Percentiles rank a stretch among this genome's conserved stretches.
Evolutionary conservation across 306 rosid genomes (phyloP).

Genomic region (Casuarina equisetifolia): DNA sequence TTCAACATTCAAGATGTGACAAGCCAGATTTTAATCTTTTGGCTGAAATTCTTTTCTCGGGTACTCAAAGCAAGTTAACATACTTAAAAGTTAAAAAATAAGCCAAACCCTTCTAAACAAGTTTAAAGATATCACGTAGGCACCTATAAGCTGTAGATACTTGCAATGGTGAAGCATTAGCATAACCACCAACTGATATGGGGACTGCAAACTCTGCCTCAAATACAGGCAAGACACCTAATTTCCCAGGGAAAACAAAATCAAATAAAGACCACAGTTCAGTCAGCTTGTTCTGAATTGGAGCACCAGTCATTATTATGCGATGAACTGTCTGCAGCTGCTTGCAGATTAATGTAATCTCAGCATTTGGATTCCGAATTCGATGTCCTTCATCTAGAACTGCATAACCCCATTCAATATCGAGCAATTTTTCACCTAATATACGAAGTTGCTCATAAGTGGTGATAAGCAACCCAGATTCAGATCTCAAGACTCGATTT

Average conservation of each 20-base stretch:
- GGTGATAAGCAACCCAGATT: conserved; percentile 89
- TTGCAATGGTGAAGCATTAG: conserved; percentile 97
- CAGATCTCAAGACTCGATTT: conserved; percentile 63
- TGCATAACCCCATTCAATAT: conserved; percentile 92
- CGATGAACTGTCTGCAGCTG: conserved; percentile 97
- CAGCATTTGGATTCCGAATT: conserved; percentile 96
- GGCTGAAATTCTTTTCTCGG: background rate
- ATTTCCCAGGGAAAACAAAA: conserved; percentile 98
- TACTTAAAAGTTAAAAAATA: background rate
- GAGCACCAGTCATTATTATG: conserved; percentile 94
- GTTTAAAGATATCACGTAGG: background rate
- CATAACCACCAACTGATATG: conserved; percentile 94
- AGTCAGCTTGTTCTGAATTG: conserved; percentile 92
- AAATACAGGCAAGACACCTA: conserved; percentile 97
- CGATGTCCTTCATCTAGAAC: conserved; percentile 95
- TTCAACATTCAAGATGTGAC: background rate
- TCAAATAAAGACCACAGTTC: conserved; percentile 99
- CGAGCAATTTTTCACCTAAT: conserved; percentile 75
- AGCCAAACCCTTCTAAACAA: background rate
- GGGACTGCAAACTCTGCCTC: conserved; percentile 99
- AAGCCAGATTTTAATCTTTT: background rate
- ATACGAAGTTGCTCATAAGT: conserved; percentile 94
- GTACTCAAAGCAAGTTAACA: background rate
- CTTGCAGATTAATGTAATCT: conserved; percentile 82
- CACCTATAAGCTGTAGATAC: conserved; percentile 98